Base-by-base conservation (phyloP, 2,329 filamentous ascomycete genomes). In the Fusarium sp. region DNA sequence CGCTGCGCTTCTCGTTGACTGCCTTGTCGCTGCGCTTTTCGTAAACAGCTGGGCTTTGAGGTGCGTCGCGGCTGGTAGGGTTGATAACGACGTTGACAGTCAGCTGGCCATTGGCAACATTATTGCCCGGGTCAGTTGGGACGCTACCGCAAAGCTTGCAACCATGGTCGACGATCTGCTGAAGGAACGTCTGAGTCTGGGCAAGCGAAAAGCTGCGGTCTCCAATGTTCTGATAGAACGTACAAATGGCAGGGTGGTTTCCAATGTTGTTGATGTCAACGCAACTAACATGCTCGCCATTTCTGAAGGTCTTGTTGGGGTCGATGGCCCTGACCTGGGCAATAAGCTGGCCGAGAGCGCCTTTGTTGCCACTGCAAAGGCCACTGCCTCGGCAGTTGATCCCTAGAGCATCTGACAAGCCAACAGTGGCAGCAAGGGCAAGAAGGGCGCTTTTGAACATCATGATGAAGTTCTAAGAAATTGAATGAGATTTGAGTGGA, bases 311-410 rank as follows among this genome's bases (percentile, higher is more conserved):
- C 13, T 62, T 62, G 38, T 22, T 51, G 5, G 45, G 57, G 24
- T 64, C 56, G 8, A 65, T 65, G 14, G 45, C 58, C 4, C 45
- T 44, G 22, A 65, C 38, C 24, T 63, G 45, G 4, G 45, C 62
- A 13, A 44, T 26, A 1, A 65, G 56, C 8, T 62, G 30, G 18
- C 30, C 8, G 10, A 65, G 14, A 26, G 44, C 58, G 2, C 62
- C 56, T 44, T 62, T 62, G 13, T 62, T 62, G 22, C 62, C 56
- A 11, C 24, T 15, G 17, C 62, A 65, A 44, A 65, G 32, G 1
- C 56, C 62, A n/a, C 44, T 63, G 8, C 56, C 62, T 30, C 62
- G 24, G n/a, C 62, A 65, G 30, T 63, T 65, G 30, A 65, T 63
- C 2, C 44, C 62, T 8, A 63, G 30, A 20, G 56, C 62, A 18